Base-by-base conservation (phyloP, 352 stramenopile genomes). In the Globisporangium camurandrum region DNA sequence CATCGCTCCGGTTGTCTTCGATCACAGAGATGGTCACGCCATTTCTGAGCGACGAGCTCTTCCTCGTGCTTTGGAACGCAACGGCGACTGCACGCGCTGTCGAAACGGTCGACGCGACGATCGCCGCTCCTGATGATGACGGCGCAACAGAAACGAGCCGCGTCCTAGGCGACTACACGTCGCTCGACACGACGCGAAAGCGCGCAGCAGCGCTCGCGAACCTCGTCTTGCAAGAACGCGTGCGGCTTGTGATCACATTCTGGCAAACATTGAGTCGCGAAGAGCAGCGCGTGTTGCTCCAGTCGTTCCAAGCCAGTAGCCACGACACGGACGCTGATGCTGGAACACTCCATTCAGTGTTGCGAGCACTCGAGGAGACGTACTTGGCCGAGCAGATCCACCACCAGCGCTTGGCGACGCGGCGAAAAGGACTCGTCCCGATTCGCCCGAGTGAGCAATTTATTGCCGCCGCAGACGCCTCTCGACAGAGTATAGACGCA, bases 351-450 rank as follows among this genome's bases (percentile, higher is more conserved):
- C 67, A 75, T 19, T 56, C 54, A 1, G 64, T 87, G 9, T 53
- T 87, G 0, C 62, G 67, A 22, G 56, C 69, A 28, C 63, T 87
- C 1, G 70, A 87, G 39, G 73, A 82, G 23, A 64, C 69, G n/a
- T 87, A 87, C 48, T 60, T 71, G 4, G 68, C 70, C 2, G 72
- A 87, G 57, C 62, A 85, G 54, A 72, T 74, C n/a, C 57, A 78
- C 49, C 67, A 72, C 9, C 69, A 67, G 2, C 62, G 67, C 3
- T 65, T 72, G 22, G 44, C 65, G 4, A 66, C 67, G 4, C 37
- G 55, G 28, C 49, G 42, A 20, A 69, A 56, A 17, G 24, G 70
- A 19, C 64, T 63, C 37, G 9, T 67, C 6, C 46, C 31, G 10
- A 16, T 27, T 11, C 22, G 39, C 3, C 5, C 30, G n/a, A 3